A percentile compares a stretch with the other conserved stretches of the same genome.
These are phyloP conservation scores for Climacium dendroides DNA, from an alignment of 225 moss, liverwort and hornwort species.

Conservation along the genomic window DNA sequence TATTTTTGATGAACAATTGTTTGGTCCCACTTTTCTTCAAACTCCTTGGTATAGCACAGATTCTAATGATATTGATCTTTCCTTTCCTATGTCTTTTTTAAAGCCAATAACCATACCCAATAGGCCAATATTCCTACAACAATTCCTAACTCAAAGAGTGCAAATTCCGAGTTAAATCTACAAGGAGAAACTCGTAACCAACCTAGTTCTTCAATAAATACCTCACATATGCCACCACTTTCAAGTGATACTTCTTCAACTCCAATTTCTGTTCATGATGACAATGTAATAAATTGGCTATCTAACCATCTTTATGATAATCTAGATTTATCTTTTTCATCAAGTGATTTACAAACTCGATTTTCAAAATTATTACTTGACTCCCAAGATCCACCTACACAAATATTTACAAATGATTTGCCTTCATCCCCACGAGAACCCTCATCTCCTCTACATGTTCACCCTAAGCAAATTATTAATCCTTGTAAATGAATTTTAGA, in stretches of 20 bases:
- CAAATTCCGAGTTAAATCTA: neutral
- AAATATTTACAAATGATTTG: neutral
- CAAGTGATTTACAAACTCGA: neutral
- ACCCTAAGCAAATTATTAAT: neutral
- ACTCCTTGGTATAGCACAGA: neutral
- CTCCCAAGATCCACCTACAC: neutral
- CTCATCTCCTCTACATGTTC: neutral
- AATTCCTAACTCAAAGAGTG: neutral
- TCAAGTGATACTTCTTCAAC: neutral
- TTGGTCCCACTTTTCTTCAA: too few relatives aligned
- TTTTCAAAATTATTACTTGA: neutral
- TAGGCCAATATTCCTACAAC: rapidly evolving
- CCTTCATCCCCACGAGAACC: neutral
- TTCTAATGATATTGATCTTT: neutral
- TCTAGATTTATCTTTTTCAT: too few relatives aligned
- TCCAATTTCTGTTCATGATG: neutral
- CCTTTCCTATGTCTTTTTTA: neutral
- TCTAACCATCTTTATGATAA: neutral
- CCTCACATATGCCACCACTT: rapidly evolving
- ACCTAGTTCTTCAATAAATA: neutral
- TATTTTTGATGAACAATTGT: neutral
- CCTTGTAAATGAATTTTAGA: neutral
- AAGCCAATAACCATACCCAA: neutral
- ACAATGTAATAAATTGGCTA: neutral
- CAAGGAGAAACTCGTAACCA: too few relatives aligned